These are phyloP conservation scores for Ustilago shanxiensis DNA, from an alignment of 1,284 basidiomycete species.

Conservation along the genomic window DNA sequence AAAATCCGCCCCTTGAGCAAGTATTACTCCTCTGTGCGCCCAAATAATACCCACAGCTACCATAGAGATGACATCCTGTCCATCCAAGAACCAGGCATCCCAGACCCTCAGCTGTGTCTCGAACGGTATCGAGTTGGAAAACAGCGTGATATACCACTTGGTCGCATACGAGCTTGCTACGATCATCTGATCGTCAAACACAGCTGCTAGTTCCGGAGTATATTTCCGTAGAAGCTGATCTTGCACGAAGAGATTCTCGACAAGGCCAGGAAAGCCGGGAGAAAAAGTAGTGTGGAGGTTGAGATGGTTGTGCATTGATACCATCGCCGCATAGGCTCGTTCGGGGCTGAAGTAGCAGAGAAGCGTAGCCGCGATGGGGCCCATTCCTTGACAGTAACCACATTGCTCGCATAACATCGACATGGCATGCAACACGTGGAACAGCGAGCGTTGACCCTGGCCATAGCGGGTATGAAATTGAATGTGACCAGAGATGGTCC, in stretches of 20 bases:
- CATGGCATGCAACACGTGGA: constrained; percentile 93
- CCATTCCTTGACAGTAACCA: constrained; percentile 99
- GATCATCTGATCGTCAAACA: constrained; percentile 82
- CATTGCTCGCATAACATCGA: constrained; percentile 86
- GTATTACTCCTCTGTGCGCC: constrained; percentile 75
- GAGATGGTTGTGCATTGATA: constrained; percentile 81
- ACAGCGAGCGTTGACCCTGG: constrained; percentile 76
- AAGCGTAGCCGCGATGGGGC: constrained; percentile 92
- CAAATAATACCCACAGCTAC: constrained; percentile 89
- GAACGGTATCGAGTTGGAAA: constrained; percentile 92
- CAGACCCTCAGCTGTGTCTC: constrained; percentile 92
- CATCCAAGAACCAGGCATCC: constrained; percentile 92
- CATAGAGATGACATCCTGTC: constrained; percentile 86
- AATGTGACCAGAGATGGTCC: constrained; percentile 94
- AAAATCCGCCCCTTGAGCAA: constrained; percentile 41
- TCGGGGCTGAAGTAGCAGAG: constrained; percentile 82
- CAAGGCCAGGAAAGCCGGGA: constrained; percentile 93
- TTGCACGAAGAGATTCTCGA: constrained; percentile 94
- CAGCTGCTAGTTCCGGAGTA: constrained; percentile 87
- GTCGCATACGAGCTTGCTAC: constrained; percentile 94
- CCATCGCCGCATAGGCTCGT: constrained; percentile 84
- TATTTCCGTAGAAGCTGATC: constrained; percentile 84
- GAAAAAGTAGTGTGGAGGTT: constrained; percentile 88
- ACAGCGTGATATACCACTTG: constrained; percentile 98
- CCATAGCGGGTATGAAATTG: constrained; percentile 97